phyloP scores from a whole-genome alignment of 805 yeast species.

The Barnettozyma vustinii region DNA sequence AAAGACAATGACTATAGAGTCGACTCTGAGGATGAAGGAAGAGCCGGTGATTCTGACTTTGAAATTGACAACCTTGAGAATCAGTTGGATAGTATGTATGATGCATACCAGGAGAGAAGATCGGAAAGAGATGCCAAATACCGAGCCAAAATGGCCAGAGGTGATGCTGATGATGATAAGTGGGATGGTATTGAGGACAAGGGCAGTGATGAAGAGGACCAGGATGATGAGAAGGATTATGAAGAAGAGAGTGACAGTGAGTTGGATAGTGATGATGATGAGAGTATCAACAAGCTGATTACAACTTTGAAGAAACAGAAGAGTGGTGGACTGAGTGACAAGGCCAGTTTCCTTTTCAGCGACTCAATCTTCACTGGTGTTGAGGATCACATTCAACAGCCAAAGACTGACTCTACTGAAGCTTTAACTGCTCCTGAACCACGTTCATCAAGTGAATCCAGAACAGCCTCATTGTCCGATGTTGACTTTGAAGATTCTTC shows the following conservation, averaged over 20 bases:
- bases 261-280: conserved; percentile 63
- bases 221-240: conserved; percentile 34
- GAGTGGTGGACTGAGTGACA: conserved; percentile 30
- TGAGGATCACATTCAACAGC: conserved; percentile 29
- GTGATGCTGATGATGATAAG: conserved; percentile 67
- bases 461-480: background rate
- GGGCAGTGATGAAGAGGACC: conserved; percentile 29
- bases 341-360: conserved; percentile 42
- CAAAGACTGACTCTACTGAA: conserved; percentile 5
- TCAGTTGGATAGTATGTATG: conserved; percentile 79
- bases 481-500: conserved; percentile 17
- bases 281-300: conserved; percentile 55
- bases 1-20: conserved; percentile 54
- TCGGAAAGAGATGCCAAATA: conserved; percentile 65
- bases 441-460: conserved; percentile 18
- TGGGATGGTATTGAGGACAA: conserved; percentile 72
- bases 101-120: conserved; percentile 57
- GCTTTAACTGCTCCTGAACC: conserved; percentile 11
- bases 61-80: conserved; percentile 69
- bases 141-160: conserved; percentile 67
- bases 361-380: conserved; percentile 50
- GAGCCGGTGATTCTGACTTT: conserved; percentile 33
- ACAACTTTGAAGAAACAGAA: conserved; percentile 48
- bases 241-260: conserved; percentile 37
- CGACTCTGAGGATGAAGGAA: conserved; percentile 39